These are phyloP conservation scores for Begonia masoniana DNA, from an alignment of 306 rosid species.

Conservation along the genomic window DNA sequence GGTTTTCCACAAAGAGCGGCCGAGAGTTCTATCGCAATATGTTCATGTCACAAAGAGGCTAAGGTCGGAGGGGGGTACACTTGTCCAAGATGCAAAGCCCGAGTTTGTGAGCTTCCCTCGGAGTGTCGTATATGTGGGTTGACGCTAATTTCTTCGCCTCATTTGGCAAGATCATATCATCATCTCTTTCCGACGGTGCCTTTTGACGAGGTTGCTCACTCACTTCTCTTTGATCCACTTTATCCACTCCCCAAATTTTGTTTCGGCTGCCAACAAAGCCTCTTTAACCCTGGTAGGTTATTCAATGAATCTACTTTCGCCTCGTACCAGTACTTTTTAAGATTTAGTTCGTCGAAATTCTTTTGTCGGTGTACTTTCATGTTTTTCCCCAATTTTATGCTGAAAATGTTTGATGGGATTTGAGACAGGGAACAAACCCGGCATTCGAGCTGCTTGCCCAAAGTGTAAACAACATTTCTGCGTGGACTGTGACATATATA, in stretches of 20 bases:
- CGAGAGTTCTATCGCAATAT: constrained; percentile 80
- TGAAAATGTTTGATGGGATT: constrained; percentile 2
- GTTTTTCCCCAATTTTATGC: neutral
- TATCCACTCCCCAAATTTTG: constrained; percentile 37
- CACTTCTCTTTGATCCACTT: constrained; percentile 29
- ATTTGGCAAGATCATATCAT: constrained; percentile 95
- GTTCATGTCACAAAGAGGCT: constrained; percentile 87
- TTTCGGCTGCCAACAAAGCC: constrained; percentile 87
- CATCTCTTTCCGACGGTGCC: constrained; percentile 91
- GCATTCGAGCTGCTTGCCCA: constrained; percentile 64
- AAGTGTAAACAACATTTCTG: constrained; percentile 83
- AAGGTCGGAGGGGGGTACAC: constrained; percentile 84
- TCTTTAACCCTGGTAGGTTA: constrained; percentile 34
- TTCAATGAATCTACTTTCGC: neutral
- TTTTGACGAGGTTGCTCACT: constrained; percentile 64
- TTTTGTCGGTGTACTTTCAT: neutral
- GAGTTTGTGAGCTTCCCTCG: constrained; percentile 92
- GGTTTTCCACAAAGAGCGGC: constrained; percentile 98
- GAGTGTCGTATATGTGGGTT: constrained; percentile 89
- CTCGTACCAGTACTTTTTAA: neutral
- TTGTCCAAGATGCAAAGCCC: constrained; percentile 93
- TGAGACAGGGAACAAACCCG: constrained; percentile 59
- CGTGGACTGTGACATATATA: constrained; percentile 82
- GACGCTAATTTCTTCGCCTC: constrained; percentile 95
- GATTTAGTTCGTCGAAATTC: neutral